Evolutionary conservation across 768 basidiomycete genomes (phyloP).

Genomic region (Kockovaella imperatae): DNA sequence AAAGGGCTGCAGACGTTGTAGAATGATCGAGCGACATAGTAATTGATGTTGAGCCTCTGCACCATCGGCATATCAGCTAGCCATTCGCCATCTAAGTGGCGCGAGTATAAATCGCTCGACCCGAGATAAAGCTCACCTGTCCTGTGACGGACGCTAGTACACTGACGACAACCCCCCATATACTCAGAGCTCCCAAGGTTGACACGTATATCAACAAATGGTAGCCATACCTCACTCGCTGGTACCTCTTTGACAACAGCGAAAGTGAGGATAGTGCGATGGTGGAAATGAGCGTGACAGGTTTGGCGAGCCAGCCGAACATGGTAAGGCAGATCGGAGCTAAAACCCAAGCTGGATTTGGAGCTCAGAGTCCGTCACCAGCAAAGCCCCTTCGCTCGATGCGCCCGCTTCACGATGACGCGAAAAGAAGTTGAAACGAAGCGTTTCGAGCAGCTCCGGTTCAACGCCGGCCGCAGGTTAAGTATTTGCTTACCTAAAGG

Average conservation of each 20-base stretch:
- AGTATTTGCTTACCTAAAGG: too few species aligned
- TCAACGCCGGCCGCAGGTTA: too few species aligned
- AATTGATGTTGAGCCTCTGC: slow-evolving; percentile 67
- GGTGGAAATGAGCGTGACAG: slow-evolving; percentile 31
- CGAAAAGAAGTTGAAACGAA: too few species aligned
- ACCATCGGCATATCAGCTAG: background rate
- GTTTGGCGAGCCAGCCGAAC: slow-evolving; percentile 26
- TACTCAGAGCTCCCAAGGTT: slow-evolving; percentile 61
- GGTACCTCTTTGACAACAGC: slow-evolving; percentile 26
- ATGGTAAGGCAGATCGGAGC: too few species aligned
- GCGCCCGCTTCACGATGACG: too few species aligned
- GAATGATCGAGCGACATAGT: slow-evolving; percentile 73
- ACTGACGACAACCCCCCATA: slow-evolving; percentile 63
- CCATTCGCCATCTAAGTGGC: background rate
- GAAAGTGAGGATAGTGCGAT: slow-evolving; percentile 37
- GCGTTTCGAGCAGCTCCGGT: too few species aligned
- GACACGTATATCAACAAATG: slow-evolving; percentile 65
- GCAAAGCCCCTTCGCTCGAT: too few species aligned
- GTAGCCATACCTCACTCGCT: slow-evolving; percentile 50
- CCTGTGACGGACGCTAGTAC: slow-evolving; percentile 55
- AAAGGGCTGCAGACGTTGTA: slow-evolving; percentile 59
- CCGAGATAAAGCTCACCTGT: slow-evolving; percentile 41
- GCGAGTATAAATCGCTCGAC: background rate
- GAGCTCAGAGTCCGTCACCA: too few species aligned
- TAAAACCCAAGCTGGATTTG: too few species aligned